Percentiles rank a stretch among this genome's conserved stretches.
phyloP scores from a whole-genome alignment of 2,329 filamentous ascomycete genomes.

The Lecanicillium sp. region DNA sequence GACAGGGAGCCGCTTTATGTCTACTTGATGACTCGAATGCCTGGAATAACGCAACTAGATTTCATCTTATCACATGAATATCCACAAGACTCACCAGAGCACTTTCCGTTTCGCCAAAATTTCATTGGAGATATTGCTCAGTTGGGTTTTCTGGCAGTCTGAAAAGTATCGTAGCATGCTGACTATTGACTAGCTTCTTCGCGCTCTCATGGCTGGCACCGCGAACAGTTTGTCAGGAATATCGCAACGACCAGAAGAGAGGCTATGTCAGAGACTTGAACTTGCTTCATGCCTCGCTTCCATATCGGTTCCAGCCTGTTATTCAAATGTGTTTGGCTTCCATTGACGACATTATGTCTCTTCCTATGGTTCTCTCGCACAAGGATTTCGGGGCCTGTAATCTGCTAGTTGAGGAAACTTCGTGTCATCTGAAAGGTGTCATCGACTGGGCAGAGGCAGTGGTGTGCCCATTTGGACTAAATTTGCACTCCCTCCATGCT shows the following conservation, averaged over 20 bases:
- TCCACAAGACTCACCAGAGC: constrained; percentile 25
- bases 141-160: constrained; percentile 8
- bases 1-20: constrained; percentile 25
- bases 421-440: constrained; percentile 29
- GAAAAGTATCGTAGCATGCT: constrained; percentile 1
- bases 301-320: constrained; percentile 23
- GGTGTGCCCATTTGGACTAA: constrained; percentile 30
- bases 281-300: constrained; percentile 23
- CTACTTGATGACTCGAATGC: constrained; percentile 27
- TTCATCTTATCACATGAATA: constrained; percentile 25
- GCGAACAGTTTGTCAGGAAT: constrained; percentile 18
- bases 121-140: constrained; percentile 24
- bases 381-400: constrained; percentile 29
- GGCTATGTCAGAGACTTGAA: constrained; percentile 23
- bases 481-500: constrained; percentile 25
- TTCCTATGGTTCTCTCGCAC: constrained; percentile 32
- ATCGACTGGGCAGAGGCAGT: constrained; percentile 34
- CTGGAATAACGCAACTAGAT: constrained; percentile 26
- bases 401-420: constrained; percentile 28
- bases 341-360: constrained; percentile 24
- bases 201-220: constrained; percentile 28
- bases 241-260: constrained; percentile 16
- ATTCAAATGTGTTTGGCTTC: constrained; percentile 22
- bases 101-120: constrained; percentile 24
- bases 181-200: constrained; percentile 26